Conservation (phyloP, 1,284 basidiomycete genomes). For the Moesziomyces antarcticus region DNA sequence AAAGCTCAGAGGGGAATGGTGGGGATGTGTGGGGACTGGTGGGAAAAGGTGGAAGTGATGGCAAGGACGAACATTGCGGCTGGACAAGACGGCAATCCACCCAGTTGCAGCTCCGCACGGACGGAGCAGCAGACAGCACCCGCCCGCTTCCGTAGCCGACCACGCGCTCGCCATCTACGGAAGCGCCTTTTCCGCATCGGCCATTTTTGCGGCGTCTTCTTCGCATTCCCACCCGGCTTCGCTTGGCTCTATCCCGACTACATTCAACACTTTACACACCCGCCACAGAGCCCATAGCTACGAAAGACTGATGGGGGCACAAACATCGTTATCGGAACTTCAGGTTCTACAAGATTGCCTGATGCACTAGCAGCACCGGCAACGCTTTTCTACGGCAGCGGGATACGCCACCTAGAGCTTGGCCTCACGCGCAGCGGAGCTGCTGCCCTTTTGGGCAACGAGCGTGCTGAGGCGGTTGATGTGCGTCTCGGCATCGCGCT, state of each 20-base stretch:
- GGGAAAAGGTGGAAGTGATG: background rate
- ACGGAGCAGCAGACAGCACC: too few species aligned
- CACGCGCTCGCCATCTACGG: too few species aligned
- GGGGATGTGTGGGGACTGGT: too few species aligned
- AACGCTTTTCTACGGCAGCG: background rate
- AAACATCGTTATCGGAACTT: background rate
- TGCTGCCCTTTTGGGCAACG: constrained; percentile 40
- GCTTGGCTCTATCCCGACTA: background rate
- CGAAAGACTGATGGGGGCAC: background rate
- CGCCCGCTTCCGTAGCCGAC: too few species aligned
- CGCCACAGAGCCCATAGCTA: too few species aligned
- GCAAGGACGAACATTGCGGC: background rate
- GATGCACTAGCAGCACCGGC: too few species aligned
- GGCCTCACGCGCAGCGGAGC: constrained; percentile 19
- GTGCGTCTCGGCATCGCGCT: constrained; percentile 80
- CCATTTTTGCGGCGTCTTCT: background rate
- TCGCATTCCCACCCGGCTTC: background rate
- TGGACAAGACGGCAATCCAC: background rate
- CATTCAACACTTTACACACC: too few species aligned
- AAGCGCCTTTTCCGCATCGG: background rate
- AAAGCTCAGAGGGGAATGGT: background rate
- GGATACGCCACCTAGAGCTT: constrained; percentile 23
- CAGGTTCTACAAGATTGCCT: too few species aligned
- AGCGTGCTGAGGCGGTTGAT: constrained; percentile 69
- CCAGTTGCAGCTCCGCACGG: background rate